phyloP scores from a whole-genome alignment of 2,329 filamentous ascomycete species.

The Botrytis deweyae region DNA sequence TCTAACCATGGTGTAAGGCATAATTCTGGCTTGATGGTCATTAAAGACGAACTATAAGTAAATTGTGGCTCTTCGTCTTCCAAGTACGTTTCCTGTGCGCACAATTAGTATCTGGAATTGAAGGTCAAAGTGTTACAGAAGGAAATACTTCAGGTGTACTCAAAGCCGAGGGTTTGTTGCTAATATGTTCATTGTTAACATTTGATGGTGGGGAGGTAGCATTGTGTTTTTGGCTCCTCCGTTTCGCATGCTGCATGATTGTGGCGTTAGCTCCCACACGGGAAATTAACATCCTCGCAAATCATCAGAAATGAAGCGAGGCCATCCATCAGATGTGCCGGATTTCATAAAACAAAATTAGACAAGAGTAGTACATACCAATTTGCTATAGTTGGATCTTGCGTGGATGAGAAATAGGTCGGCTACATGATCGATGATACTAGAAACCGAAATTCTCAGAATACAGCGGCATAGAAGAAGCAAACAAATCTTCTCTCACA shows the following conservation, averaged over 20 bases:
- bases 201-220: slow-evolving; percentile 1
- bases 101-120: not conserved
- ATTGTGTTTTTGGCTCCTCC: slow-evolving; percentile 5
- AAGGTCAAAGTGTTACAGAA: not conserved
- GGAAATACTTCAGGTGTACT: slow-evolving; percentile 1
- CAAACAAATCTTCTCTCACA: not conserved
- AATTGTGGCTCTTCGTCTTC: slow-evolving; percentile 13
- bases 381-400: slow-evolving; percentile 12
- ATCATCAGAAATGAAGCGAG: not conserved
- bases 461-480: not conserved
- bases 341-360: not conserved
- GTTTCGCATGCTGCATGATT: slow-evolving; percentile 16
- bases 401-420: slow-evolving; percentile 20
- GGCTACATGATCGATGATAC: slow-evolving; percentile 17
- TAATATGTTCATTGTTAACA: slow-evolving; percentile 1
- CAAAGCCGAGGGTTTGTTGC: not conserved
- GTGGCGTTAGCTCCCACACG: slow-evolving; percentile 18
- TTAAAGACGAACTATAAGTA: slow-evolving; percentile 15
- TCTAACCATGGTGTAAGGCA: slow-evolving; percentile 19
- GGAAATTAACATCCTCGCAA: slow-evolving; percentile 11
- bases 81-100: not conserved
- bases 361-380: slow-evolving; percentile 9
- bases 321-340: not conserved
- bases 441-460: slow-evolving; percentile 11
- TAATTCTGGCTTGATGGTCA: slow-evolving; percentile 16